Evolutionary conservation across 345 rosid genomes (phyloP), one percentile per base, ranked within the genome.

Genomic region (Anacardium occidentale): DNA sequence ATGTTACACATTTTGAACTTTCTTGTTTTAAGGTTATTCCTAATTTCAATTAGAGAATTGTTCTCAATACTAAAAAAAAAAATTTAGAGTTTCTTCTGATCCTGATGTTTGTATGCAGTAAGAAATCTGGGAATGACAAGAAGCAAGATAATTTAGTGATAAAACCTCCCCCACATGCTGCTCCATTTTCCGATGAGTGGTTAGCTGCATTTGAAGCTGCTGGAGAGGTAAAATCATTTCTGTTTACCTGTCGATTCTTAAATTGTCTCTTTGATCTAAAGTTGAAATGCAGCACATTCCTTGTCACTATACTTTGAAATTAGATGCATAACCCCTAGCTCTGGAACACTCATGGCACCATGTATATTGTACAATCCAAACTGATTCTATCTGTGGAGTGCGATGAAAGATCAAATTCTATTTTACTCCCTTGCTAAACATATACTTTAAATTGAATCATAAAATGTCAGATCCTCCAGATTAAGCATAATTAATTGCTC

Each of bases 181-280:
- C 77, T 83, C 97, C 99, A 48, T 92, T 92, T 79, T 95, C 98
- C 66, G 97, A 92, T 52, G 98, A 95, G 73, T 91, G 99, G 99
- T 72, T 95, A 78, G 91, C 98, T 62, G 96, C 94, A 66, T 64
- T 91, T 69, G 98, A 91, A 86, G 94, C 93, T 71, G 97, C 96
- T 66, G 99, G 99, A 76, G 98, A 92, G 99, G 98, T 95, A 88
- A 54, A 72, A 42, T 60, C 26, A 22, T 7, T 60, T 34, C 17
- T 7, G 9, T 37, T 37, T 37, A 7, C 42, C 42, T 37, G 42
- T 37, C 8, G 9, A 4, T 29, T 22, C 45, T 57, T 21, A 47
- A 54, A 17, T 37, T 37, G 1, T 37, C 1, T 37, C 42, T 37
- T 37, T 37, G 42, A 37, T 37, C 42, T 37, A 37, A 7, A 37